Conservation (phyloP, 192 early-diverging fungal species). For the Irineochytrium annulatum region DNA sequence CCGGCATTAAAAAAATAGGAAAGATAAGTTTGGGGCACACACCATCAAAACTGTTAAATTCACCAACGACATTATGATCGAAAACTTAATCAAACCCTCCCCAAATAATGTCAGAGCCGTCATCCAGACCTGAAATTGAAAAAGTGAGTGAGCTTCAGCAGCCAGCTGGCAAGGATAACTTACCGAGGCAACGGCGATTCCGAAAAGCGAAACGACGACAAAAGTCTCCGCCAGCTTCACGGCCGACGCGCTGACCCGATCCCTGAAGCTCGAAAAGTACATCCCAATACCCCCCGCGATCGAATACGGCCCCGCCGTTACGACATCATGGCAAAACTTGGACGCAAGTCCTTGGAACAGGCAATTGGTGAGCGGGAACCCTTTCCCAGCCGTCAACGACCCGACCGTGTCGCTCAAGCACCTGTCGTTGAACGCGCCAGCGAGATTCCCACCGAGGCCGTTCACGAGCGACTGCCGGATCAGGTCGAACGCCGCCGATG, state of each 20-base stretch:
- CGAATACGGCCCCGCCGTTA: conserved; percentile 3
- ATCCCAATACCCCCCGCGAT: conserved; percentile 6
- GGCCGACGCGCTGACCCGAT: conserved; percentile 6
- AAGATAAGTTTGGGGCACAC: neutral
- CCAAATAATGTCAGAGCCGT: conserved; percentile 14
- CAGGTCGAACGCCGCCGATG: neutral
- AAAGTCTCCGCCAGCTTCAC: conserved; percentile 8
- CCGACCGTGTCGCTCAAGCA: conserved; percentile 14
- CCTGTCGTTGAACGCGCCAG: neutral
- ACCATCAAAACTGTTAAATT: conserved; percentile 15
- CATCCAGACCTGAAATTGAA: no score
- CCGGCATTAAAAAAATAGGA: neutral
- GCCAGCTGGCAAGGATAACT: no score
- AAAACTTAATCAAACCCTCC: conserved; percentile 16
- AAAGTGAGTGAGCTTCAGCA: no score
- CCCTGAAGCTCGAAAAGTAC: conserved; percentile 14
- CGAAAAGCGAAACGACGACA: conserved; percentile 4
- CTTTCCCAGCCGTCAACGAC: conserved; percentile 11
- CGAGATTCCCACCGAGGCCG: neutral
- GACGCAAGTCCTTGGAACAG: conserved; percentile 16
- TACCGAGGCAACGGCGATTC: conserved; percentile 8
- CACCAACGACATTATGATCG: conserved; percentile 3
- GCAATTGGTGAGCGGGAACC: conserved; percentile 7
- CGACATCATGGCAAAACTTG: conserved; percentile 16
- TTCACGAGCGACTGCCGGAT: neutral